phyloP scores from a whole-genome alignment of 371 early-diverging fungal genomes.

The Rhizopus sp. region DNA sequence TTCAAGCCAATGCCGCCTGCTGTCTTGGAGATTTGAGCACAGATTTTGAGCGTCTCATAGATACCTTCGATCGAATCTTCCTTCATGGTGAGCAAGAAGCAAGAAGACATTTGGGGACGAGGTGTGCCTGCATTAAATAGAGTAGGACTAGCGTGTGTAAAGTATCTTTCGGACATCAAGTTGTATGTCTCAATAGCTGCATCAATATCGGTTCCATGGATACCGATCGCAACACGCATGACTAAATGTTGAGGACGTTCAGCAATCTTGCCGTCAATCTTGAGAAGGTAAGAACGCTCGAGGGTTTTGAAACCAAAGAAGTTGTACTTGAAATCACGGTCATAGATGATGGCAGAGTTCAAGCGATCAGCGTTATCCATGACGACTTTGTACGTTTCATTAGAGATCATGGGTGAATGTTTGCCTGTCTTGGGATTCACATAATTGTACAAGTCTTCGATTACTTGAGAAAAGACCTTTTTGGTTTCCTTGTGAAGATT shows the following conservation, averaged over 20 bases:
- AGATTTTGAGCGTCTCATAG: conserved; percentile 90
- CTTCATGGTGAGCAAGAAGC: conserved; percentile 91
- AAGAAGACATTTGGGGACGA: conserved; percentile 90
- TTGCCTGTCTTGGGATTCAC: conserved; percentile 79
- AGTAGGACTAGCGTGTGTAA: conserved; percentile 96
- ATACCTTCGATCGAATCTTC: conserved; percentile 96
- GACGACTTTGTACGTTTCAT: conserved; percentile 64
- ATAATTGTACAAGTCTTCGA: conserved; percentile 69
- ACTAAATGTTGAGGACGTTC: conserved; percentile 97
- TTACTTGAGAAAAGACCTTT: conserved; percentile 68
- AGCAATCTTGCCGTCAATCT: conserved; percentile 74
- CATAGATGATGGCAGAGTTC: conserved; percentile 90
- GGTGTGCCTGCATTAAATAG: conserved; percentile 95
- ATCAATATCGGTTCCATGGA: conserved; percentile 88
- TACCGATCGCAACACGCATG: conserved; percentile 95
- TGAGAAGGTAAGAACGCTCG: conserved; percentile 88
- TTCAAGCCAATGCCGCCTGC: conserved; percentile 96
- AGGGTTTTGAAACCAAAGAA: conserved; percentile 98
- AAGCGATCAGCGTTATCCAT: conserved; percentile 72
- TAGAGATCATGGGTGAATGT: conserved; percentile 78
- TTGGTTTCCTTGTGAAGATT: conserved; percentile 94
- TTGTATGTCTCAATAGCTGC: conserved; percentile 91
- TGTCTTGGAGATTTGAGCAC: conserved; percentile 93
- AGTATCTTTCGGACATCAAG: conserved; percentile 86
- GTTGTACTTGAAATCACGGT: conserved; percentile 92